Evolutionary conservation across 768 basidiomycete genomes (phyloP).

Genomic region (Podaxis pistillaris): DNA sequence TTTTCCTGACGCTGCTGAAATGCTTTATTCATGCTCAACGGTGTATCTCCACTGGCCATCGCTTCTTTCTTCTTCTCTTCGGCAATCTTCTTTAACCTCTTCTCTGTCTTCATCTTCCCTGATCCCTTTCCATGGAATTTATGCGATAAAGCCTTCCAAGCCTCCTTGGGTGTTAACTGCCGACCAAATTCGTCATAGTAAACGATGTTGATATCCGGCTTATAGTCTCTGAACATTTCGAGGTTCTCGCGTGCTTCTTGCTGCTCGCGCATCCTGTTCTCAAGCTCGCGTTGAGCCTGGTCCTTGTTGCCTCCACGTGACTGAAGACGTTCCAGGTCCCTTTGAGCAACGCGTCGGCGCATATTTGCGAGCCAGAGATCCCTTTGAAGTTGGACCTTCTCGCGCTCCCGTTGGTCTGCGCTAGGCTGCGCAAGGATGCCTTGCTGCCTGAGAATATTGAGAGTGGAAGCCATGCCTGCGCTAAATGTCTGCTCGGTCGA

Average conservation of each 20-base stretch:
- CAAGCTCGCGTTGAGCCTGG: slow-evolving; percentile 91
- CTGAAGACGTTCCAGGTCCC: slow-evolving; percentile 78
- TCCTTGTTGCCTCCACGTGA: slow-evolving; percentile 83
- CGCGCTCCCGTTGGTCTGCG: slow-evolving; percentile 70
- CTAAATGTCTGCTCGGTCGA: slow-evolving; percentile 77
- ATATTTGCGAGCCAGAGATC: slow-evolving; percentile 92
- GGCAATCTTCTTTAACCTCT: slow-evolving; percentile 93
- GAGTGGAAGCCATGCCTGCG: slow-evolving; percentile 83
- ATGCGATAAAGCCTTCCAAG: slow-evolving; percentile 97
- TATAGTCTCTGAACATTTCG: slow-evolving; percentile 89
- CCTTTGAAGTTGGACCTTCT: slow-evolving; percentile 77
- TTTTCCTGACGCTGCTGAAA: slow-evolving; percentile 94
- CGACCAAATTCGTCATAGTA: slow-evolving; percentile 98
- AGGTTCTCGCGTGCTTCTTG: slow-evolving; percentile 81
- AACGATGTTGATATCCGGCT: slow-evolving; percentile 93
- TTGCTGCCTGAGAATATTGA: slow-evolving; percentile 87
- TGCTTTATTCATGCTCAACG: slow-evolving; percentile 90
- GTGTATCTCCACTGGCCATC: slow-evolving; percentile 95
- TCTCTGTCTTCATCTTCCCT: slow-evolving; percentile 97
- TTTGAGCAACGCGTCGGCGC: slow-evolving; percentile 67
- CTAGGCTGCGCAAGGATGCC: slow-evolving; percentile 74
- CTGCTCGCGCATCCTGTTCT: slow-evolving; percentile 89
- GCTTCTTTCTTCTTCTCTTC: slow-evolving; percentile 94
- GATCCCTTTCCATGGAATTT: slow-evolving; percentile 98
- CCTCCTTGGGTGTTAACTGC: slow-evolving; percentile 86